Evolutionary conservation across 768 basidiomycete genomes (phyloP).

Genomic region (Hygrophoropsis aurantiaca): DNA sequence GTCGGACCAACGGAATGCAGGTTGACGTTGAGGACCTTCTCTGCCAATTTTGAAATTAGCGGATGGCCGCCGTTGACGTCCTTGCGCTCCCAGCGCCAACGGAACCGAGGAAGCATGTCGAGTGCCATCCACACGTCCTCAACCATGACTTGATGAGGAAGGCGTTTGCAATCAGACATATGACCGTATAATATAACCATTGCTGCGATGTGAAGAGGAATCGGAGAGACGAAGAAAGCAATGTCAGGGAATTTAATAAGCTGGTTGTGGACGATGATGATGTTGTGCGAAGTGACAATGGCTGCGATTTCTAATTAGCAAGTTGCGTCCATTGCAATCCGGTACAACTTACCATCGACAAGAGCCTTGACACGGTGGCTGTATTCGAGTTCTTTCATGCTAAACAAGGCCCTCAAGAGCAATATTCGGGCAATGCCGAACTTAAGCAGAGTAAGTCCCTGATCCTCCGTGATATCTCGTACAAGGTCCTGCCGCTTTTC

Average conservation of each 20-base stretch:
- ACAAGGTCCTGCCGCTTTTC: constrained; percentile 68
- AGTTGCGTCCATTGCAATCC: constrained; percentile 1
- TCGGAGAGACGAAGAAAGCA: constrained; percentile 86
- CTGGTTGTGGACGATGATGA: constrained; percentile 80
- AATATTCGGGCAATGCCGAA: constrained; percentile 80
- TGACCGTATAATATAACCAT: constrained; percentile 91
- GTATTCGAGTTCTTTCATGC: constrained; percentile 69
- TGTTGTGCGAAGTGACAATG: constrained; percentile 84
- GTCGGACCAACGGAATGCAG: constrained; percentile 52
- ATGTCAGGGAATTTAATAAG: constrained; percentile 84
- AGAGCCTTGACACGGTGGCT: constrained; percentile 67
- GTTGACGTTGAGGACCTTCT: constrained; percentile 74
- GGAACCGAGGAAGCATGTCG: constrained; percentile 84
- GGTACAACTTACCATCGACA: constrained; percentile 62
- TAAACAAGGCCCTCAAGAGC: constrained; percentile 76
- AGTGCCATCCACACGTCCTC: constrained; percentile 88
- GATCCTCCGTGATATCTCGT: constrained; percentile 73
- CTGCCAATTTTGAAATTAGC: constrained; percentile 79
- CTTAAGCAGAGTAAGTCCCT: constrained; percentile 81
- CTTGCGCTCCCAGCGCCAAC: constrained; percentile 91
- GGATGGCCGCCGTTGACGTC: constrained; percentile 79
- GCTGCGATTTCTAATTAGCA: constrained; percentile 39
- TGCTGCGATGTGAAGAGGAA: constrained; percentile 85
- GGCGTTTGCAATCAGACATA: constrained; percentile 73
- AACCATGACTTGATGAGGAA: constrained; percentile 62